These are phyloP conservation scores for Pyrus communis DNA, from an alignment of 306 rosid species.

Conservation along the genomic window DNA sequence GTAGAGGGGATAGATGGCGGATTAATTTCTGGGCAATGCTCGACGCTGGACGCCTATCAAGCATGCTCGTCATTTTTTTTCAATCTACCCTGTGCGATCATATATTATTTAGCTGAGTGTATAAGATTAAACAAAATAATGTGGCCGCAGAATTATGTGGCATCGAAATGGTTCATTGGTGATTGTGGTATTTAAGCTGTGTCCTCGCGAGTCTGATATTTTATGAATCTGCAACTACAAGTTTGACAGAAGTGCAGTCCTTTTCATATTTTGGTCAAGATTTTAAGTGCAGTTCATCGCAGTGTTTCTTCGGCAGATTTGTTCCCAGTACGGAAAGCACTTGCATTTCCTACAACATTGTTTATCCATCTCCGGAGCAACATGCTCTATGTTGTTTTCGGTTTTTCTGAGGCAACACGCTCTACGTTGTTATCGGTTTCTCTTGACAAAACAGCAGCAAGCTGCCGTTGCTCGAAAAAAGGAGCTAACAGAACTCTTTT, in stretches of 20 bases:
- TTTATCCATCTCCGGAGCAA: neutral
- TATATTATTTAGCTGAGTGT: neutral
- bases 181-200: neutral
- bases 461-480: neutral
- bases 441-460: neutral
- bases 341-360: neutral
- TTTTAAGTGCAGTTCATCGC: neutral
- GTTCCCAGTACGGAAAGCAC: neutral
- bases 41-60: neutral
- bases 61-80: neutral
- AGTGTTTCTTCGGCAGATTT: too few relatives aligned
- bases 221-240: neutral
- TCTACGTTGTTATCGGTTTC: too few relatives aligned
- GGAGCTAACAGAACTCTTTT: neutral
- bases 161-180: neutral
- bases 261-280: neutral
- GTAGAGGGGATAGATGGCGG: neutral
- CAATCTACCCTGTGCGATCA: neutral
- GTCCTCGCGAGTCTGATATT: neutral
- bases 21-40: too few relatives aligned
- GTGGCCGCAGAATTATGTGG: neutral
- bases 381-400: too few relatives aligned
- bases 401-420: too few relatives aligned
- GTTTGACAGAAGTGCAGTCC: neutral
- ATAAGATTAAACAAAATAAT: neutral